Evolutionary conservation across 768 basidiomycete species (phyloP), one percentile per base, ranked within the genome.

Genomic region (Termitomyces sp.): DNA sequence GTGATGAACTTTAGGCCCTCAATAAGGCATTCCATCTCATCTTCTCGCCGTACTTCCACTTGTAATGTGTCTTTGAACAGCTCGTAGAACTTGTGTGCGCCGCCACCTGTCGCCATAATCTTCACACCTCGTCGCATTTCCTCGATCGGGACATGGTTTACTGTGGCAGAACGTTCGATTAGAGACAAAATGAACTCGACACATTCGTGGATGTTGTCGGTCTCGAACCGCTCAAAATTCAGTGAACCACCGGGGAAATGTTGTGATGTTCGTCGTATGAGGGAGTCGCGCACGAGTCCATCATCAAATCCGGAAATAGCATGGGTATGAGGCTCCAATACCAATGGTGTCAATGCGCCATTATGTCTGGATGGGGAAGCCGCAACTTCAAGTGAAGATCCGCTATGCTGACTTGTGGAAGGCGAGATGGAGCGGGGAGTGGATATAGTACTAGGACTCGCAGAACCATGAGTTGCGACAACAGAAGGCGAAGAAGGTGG

Each of bases 21-120:
- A 62, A 98, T 98, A 67, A 98, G 73, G 66, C 97, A 98, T 74
- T 93, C 96, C 97, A 99, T 98, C 80, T 99, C 97, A 69, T 98
- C 97, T 72, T 98, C 96, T 55, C 88, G 73, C 59, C 78, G 75
- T 43, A 98, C 93, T 66, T 95, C 93, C 50, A 98, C 91, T 28
- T 78, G 84, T 14, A 98, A 75, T 60, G 82, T 83, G 21, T 75
- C 75, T 50, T 77, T 77, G 70, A 99, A 88, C 51, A 90, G 74
- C 64, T 91, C 88, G 70, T 95, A 87, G 74, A 95, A 98, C 67
- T 83, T 86, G 78, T 97, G 94, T 42, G 96, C 96, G 38, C 97
- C 97, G 17, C 97, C 97, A 17, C 97, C 97, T 0, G 97, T 99
- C 5, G 95, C 95, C 85, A 98, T 90, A 64, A 99, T 94, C 76